Base-by-base conservation (phyloP, 108 stramenopile genomes). In the Cyclotella choctawhatcheeana region DNA sequence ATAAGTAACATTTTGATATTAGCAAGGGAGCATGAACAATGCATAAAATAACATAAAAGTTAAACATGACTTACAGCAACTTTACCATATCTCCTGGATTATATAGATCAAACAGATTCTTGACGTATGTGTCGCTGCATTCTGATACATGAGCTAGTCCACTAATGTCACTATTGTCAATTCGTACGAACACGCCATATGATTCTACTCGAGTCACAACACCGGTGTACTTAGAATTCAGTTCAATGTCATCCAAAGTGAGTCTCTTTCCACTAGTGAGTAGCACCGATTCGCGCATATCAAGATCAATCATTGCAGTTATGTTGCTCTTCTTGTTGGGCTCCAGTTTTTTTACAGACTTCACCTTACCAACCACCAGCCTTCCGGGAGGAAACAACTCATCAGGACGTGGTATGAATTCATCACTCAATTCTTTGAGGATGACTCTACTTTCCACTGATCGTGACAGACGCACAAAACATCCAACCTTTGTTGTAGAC, bases 71-170 rank as follows among this genome's bases (percentile, higher is more conserved):
- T 64, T 47, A 64, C 26, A 96, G 60, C 2, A 95, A 85, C 85
- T 96, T 96, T 40, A 98, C 98, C 35, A 93, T 73, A 74, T 98
- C 98, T 48, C 98, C 98, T 33, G 88, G 93, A 54, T 91, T 84
- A 70, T 97, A 98, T 13, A 96, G 72, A 18, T 68, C 78, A 25
- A 62, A 69, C 14, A 97, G 60, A 71, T 93, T 89, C 53, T 93
- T 87, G 69, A 96, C 66, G 48, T 75, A 90, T 3, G 82, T 75
- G 72, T 97, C 97, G 69, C 88, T 92, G 72, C 94, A 96, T 79
- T 97, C 92, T 43, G 89, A 93, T 52, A 93, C 82, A 71, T 97
- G 98, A 35, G 87, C 94, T 52, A 98, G 74, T 12, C 98, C 98
- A 50, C 85, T 96, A 26, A 97, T 70, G 22, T 93, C 88, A 54